A percentile compares a stretch with the other conserved stretches of the same genome.
These are phyloP conservation scores for Striga hermonthica DNA, from an alignment of 305 asterid genomes.

Conservation along the genomic window DNA sequence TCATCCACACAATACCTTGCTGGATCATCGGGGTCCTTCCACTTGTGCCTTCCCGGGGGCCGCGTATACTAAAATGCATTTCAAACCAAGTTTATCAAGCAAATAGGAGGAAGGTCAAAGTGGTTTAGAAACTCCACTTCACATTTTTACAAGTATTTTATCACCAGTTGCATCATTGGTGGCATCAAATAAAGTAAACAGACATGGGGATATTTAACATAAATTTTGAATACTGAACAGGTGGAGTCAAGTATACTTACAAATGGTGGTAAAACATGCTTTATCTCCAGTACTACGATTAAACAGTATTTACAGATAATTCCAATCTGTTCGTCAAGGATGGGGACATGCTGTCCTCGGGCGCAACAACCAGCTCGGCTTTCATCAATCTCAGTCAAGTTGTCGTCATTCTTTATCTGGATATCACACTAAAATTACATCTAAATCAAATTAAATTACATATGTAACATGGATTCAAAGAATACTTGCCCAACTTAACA, in stretches of 20 bases:
- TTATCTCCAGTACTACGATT: conserved; percentile 47
- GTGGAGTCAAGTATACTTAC: conserved; percentile 41
- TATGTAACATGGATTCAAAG: not conserved
- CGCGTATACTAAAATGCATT: conserved; percentile 34
- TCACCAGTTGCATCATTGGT: too few species aligned
- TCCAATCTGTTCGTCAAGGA: conserved; percentile 69
- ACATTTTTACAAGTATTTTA: too few species aligned
- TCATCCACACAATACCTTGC: conserved; percentile 12
- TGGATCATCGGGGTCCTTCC: conserved; percentile 31
- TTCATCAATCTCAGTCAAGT: conserved; percentile 22
- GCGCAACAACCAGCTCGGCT: conserved; percentile 42
- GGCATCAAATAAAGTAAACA: too few species aligned
- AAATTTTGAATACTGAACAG: not conserved
- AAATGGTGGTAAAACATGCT: conserved; percentile 56
- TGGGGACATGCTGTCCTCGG: conserved; percentile 48
- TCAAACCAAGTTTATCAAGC: too few species aligned
- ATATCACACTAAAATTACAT: conserved; percentile 7
- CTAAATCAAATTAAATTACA: not conserved
- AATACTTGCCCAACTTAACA: not conserved
- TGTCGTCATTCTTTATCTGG: conserved; percentile 38
- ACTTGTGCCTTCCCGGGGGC: conserved; percentile 28
- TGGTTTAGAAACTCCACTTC: too few species aligned
- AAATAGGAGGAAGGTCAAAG: too few species aligned
- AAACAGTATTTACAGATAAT: conserved; percentile 49
- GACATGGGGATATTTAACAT: too few species aligned